Base-by-base conservation (phyloP, 331 rosid genomes). In the Acacia concinna region DNA sequence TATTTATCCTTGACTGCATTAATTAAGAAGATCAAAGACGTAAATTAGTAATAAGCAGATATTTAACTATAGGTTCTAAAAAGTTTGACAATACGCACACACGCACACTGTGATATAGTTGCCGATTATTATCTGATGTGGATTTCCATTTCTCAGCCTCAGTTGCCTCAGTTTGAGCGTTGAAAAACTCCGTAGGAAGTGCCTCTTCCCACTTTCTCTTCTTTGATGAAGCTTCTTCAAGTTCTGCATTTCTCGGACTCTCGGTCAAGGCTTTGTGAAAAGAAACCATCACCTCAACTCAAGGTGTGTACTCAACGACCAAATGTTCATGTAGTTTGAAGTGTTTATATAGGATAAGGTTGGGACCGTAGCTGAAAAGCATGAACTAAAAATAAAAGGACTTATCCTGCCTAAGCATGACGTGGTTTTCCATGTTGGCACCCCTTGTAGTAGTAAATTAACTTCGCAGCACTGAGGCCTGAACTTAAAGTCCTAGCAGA, bases 151-250 rank as follows among this genome's bases (percentile, higher is more conserved):
- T 75, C 76, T 83, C 81, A 43, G 74, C 47, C 69, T 73, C 87
- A 0, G 87, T 71, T 49, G 74, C 47, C 69, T 73, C 87, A 0
- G 87, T 71, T 34, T 82, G 86, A 64, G 86, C 84, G 66, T 80
- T 85, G 80, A 83, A 79, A 40, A 72, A 38, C 62, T 87, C 85
- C 25, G 80, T 47, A 4, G 80, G 63, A 73, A 71, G 69, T 17
- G 84, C 66, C 27, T 84, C 91, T 66, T 90, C 96, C 86, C 91
- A 84, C 82, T 91, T 93, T 80, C 98, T 88, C 89, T 93, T 96
- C 88, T 83, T 91, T 14, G 93, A 79, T 3, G 88, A 81, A 71
- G 81, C 60, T 75, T 91, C 60, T 75, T 91, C 92, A 6, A 85
- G 72, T 5, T 86, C 90, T 60, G 86, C 76, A 66, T 72, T 75